Evolutionary conservation across 1,284 basidiomycete genomes (phyloP).

Genomic region (Omphalotus olearius): DNA sequence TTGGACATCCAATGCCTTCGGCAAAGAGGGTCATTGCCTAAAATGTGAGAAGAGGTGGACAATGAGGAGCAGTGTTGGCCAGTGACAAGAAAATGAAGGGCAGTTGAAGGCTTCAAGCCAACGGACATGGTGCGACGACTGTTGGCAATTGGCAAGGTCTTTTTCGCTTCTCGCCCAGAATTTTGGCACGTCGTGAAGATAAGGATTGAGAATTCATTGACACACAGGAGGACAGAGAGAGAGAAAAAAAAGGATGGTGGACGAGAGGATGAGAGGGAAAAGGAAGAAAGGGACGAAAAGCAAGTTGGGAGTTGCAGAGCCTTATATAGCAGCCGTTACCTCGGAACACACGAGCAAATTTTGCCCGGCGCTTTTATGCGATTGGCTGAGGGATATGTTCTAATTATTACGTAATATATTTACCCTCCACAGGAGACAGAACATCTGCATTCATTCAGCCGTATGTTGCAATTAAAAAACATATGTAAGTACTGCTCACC

Average conservation of each 20-base stretch:
- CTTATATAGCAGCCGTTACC: constrained; percentile 6
- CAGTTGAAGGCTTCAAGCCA: no score
- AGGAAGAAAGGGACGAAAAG: no score
- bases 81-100: no score
- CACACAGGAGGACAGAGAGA: background rate
- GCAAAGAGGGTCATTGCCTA: background rate
- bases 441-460: constrained; percentile 36
- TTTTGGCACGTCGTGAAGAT: no score
- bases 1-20: background rate
- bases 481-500: constrained; percentile 28
- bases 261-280: background rate
- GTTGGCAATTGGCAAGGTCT: no score
- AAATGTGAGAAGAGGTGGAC: no score
- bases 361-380: constrained; percentile 6
- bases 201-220: background rate
- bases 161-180: no score
- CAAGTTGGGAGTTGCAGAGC: background rate
- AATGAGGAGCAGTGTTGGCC: no score
- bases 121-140: no score
- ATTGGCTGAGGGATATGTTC: constrained; percentile 13
- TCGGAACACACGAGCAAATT: background rate
- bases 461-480: background rate
- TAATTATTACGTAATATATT: constrained; percentile 8
- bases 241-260: background rate
- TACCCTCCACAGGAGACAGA: constrained; percentile 37